A percentile compares a stretch with the other conserved stretches of the same genome.
Evolutionary conservation across 176 grass and related monocot genomes (phyloP).

Genomic region (Zoysia japonica): DNA sequence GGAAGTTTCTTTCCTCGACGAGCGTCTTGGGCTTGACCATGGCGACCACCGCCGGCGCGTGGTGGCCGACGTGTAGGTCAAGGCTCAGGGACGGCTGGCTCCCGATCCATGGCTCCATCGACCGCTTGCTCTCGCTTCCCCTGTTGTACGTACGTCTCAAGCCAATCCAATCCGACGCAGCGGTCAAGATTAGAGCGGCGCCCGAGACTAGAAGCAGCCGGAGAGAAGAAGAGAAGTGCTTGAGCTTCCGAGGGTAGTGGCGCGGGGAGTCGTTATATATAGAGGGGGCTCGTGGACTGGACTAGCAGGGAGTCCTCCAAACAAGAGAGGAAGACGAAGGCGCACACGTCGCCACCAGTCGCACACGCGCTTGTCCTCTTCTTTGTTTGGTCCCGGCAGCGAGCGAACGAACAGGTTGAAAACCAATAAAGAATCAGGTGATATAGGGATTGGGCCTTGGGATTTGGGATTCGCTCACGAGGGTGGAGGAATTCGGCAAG

Average conservation of each 20-base stretch:
- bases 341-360: background rate
- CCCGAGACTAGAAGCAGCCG: background rate
- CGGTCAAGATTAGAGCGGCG: background rate
- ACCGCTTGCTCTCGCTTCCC: too few species aligned
- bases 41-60: conserved; percentile 29
- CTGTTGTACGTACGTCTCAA: background rate
- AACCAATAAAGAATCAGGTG: background rate
- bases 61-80: conserved; percentile 60
- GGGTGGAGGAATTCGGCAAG: conserved; percentile 8
- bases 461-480: conserved; percentile 54
- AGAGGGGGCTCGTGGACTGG: background rate
- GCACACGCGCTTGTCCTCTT: conserved; percentile 18
- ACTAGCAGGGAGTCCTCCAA: too few species aligned
- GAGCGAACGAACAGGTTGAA: background rate
- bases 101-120: conserved; percentile 60
- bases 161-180: background rate
- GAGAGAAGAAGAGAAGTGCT: background rate
- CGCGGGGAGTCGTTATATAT: conserved; percentile 22
- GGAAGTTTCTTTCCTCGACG: conserved; percentile 58
- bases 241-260: conserved; percentile 24
- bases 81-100: conserved; percentile 67
- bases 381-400: conserved; percentile 5
- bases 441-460: background rate
- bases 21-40: conserved; percentile 47
- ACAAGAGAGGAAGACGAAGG: background rate